A percentile compares a stretch with the other conserved stretches of the same genome.
These are phyloP conservation scores for Fusarium abutilonis DNA, from an alignment of 2,329 filamentous ascomycete genomes.

Conservation along the genomic window DNA sequence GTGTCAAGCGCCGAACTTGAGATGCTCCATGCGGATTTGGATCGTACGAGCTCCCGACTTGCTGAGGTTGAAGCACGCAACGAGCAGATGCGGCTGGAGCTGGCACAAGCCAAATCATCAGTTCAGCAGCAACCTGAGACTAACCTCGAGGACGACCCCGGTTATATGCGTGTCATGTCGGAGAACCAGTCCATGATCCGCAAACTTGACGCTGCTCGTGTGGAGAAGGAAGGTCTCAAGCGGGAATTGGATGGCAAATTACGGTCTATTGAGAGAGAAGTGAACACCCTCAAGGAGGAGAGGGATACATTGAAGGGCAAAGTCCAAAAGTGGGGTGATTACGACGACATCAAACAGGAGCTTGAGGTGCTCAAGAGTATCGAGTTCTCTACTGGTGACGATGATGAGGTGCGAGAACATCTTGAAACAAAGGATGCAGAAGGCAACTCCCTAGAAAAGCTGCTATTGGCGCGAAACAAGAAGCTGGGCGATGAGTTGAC, in stretches of 20 bases:
- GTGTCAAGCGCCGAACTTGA: slow-evolving; percentile 91
- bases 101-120: slow-evolving; percentile 84
- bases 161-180: slow-evolving; percentile 85
- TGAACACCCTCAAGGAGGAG: slow-evolving; percentile 78
- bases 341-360: slow-evolving; percentile 95
- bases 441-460: slow-evolving; percentile 87
- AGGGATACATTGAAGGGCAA: slow-evolving; percentile 82
- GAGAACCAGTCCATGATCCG: slow-evolving; percentile 93
- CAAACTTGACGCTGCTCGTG: slow-evolving; percentile 83
- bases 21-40: slow-evolving; percentile 89
- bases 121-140: slow-evolving; percentile 68
- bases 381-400: slow-evolving; percentile 91
- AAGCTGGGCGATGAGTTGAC: slow-evolving; percentile 95
- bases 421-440: slow-evolving; percentile 56
- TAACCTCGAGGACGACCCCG: slow-evolving; percentile 86
- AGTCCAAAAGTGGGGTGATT: slow-evolving; percentile 90
- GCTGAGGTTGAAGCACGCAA: slow-evolving; percentile 94
- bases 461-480: slow-evolving; percentile 92
- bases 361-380: slow-evolving; percentile 97
- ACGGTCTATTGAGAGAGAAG: slow-evolving; percentile 82
- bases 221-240: slow-evolving; percentile 85
- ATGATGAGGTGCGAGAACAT: slow-evolving; percentile 69
- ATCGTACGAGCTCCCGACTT: slow-evolving; percentile 85
- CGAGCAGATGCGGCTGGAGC: slow-evolving; percentile 88
- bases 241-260: slow-evolving; percentile 79